Conservation (phyloP, 768 basidiomycete species). For the Boletus speciosus region DNA sequence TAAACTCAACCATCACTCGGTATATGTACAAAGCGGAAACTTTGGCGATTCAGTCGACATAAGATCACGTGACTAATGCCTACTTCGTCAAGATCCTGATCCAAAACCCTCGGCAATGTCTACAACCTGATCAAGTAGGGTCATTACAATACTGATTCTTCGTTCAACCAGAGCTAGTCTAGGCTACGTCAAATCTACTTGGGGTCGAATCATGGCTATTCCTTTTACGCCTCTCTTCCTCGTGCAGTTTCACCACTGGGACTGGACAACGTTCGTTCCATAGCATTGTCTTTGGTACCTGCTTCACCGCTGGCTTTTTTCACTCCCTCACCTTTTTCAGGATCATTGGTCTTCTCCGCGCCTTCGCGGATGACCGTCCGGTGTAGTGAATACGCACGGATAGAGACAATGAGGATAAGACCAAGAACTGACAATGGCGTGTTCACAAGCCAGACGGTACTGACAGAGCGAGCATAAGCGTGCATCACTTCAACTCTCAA, state of each 20-base stretch:
- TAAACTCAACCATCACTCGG: constrained; percentile 17
- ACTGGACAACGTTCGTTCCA: not conserved
- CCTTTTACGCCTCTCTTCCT: not conserved
- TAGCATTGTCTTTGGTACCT: not conserved
- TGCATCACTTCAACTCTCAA: constrained; percentile 33
- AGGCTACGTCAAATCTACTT: not conserved
- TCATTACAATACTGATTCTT: not conserved
- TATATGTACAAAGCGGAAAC: not conserved
- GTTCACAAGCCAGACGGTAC: constrained; percentile 40
- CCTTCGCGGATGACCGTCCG: constrained; percentile 19
- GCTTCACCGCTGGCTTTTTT: not conserved
- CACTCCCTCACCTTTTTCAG: constrained; percentile 25
- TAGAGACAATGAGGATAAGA: constrained; percentile 31
- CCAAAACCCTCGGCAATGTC: not conserved
- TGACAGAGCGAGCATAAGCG: constrained; percentile 35
- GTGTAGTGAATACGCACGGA: constrained; percentile 37
- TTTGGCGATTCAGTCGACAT: not conserved
- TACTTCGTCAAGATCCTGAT: no score
- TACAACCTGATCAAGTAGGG: not conserved
- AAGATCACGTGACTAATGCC: constrained; percentile 12
- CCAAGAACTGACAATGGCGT: constrained; percentile 31
- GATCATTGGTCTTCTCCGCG: constrained; percentile 20
- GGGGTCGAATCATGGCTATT: not conserved
- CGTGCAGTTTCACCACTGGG: not conserved
- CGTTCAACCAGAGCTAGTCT: not conserved